These are phyloP conservation scores for Anethum foeniculum DNA, from an alignment of 140 eudicot species.

Conservation along the genomic window DNA sequence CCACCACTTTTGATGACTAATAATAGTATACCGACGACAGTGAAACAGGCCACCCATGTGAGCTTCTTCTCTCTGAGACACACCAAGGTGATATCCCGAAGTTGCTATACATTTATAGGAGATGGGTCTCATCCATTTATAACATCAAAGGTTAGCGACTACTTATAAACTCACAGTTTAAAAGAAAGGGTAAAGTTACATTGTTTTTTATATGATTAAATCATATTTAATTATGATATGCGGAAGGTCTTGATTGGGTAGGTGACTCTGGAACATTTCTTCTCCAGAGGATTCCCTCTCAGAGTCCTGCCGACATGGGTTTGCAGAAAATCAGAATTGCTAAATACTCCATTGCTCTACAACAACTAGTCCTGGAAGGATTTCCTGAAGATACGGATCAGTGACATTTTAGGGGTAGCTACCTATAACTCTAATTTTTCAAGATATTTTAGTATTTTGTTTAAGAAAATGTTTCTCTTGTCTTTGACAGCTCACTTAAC, in stretches of 20 bases:
- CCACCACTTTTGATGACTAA: not conserved
- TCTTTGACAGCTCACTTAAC: not conserved
- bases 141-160: constrained; percentile 49
- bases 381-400: constrained; percentile 23
- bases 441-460: not conserved
- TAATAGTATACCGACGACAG: constrained; percentile 18
- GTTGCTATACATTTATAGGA: constrained; percentile 65
- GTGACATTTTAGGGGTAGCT: not conserved
- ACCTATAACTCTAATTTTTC: not conserved
- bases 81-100: constrained; percentile 74
- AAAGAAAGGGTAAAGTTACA: not conserved
- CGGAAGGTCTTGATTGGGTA: constrained; percentile 11
- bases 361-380: constrained; percentile 45
- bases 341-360: constrained; percentile 62
- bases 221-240: not conserved
- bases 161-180: not conserved
- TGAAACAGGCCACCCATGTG: constrained; percentile 45
- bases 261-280: constrained; percentile 44
- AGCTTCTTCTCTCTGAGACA: constrained; percentile 54
- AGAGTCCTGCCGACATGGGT: constrained; percentile 1
- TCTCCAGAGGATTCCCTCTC: constrained; percentile 19
- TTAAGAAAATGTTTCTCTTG: not conserved
- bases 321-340: constrained; percentile 24
- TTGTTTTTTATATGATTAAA: not conserved
- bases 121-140: constrained; percentile 79